Base-by-base conservation (phyloP, 2,329 filamentous ascomycete genomes). In the Neopestalotiopsis rosae region DNA sequence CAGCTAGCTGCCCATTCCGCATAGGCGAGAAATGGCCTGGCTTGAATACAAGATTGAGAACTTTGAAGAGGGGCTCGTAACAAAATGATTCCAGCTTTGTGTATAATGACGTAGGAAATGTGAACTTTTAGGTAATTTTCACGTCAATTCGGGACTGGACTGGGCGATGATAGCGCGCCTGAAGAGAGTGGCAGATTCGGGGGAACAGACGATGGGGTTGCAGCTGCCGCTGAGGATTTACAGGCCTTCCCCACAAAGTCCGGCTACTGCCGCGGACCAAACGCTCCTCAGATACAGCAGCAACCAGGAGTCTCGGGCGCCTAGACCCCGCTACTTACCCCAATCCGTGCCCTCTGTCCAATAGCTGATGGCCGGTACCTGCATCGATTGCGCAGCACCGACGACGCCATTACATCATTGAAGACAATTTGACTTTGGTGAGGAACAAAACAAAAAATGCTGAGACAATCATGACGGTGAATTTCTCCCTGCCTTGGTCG, bases 361-460 rank as follows among this genome's bases (percentile, higher is more conserved):
- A 52, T 52, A 52, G 45, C 45, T 52, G 45, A 52, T 9, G 17
- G 45, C 45, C 20, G 5, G 45, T 52, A 52, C 45, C 45, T 52
- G 45, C 45, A 52, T 52, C 34, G 10, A 9, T 38, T 38, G 34
- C 34, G 34, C 34, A 38, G 6, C 45, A 52, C 45, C 45, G 17
- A 52, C 45, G 45, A 20, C 45, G 45, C n/a, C 45, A 52, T 52
- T 52, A 52, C 45, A 52, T 52, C 45, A 52, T 52, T 52, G 45
- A 52, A 7, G 9, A 52, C 17, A 52, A 52, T 52, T 52, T 52
- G 45, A 52, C 45, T 52, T 52, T n/a, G 42, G 7, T 17, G 20
- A 17, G 17, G 14, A 52, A 52, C 45, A 52, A 52, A 52, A 52
- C 45, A 52, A 52, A 52, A 52, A 52, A 52, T n/a, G 34, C 34